Evolutionary conservation across 1,284 basidiomycete species (phyloP).

Genomic region (Tylopilus orsonianus): DNA sequence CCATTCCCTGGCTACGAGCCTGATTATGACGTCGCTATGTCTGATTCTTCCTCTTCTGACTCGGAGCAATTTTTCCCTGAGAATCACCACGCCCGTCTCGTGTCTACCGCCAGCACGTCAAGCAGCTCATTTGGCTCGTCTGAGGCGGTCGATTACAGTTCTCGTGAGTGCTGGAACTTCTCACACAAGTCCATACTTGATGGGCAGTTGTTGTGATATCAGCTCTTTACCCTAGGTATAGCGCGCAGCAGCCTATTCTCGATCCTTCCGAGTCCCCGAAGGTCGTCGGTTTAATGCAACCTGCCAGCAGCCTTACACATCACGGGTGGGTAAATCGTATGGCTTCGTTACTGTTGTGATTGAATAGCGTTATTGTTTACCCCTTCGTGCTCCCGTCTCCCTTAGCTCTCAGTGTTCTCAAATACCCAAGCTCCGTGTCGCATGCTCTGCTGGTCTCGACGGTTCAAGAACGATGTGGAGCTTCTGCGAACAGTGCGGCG

Average conservation of each 20-base stretch:
- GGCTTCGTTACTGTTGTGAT: constrained; percentile 3
- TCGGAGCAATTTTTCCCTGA: constrained; percentile 51
- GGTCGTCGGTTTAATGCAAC: constrained; percentile 66
- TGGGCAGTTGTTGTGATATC: neutral
- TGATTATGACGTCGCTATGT: constrained; percentile 70
- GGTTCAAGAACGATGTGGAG: constrained; percentile 80
- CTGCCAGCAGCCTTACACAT: constrained; percentile 59
- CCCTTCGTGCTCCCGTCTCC: constrained; percentile 11
- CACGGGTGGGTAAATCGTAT: constrained; percentile 60
- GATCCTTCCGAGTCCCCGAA: constrained; percentile 43
- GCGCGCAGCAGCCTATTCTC: constrained; percentile 57
- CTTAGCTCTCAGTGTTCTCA: constrained; percentile 66
- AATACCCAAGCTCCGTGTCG: constrained; percentile 73
- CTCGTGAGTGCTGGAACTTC: constrained; percentile 34
- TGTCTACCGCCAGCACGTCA: constrained; percentile 61
- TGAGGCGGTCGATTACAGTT: constrained; percentile 36
- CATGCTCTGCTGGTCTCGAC: constrained; percentile 58
- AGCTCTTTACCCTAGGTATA: constrained; percentile 65
- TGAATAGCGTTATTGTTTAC: constrained; percentile 12
- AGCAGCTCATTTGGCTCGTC: constrained; percentile 46
- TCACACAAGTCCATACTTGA: neutral
- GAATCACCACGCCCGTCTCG: constrained; percentile 60
- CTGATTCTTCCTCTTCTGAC: constrained; percentile 51
- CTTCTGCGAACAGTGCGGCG: constrained; percentile 82
- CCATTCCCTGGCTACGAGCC: constrained; percentile 64